These are phyloP conservation scores for Colletotrichum limetticola DNA, from an alignment of 2,329 filamentous ascomycete genomes.

Conservation along the genomic window DNA sequence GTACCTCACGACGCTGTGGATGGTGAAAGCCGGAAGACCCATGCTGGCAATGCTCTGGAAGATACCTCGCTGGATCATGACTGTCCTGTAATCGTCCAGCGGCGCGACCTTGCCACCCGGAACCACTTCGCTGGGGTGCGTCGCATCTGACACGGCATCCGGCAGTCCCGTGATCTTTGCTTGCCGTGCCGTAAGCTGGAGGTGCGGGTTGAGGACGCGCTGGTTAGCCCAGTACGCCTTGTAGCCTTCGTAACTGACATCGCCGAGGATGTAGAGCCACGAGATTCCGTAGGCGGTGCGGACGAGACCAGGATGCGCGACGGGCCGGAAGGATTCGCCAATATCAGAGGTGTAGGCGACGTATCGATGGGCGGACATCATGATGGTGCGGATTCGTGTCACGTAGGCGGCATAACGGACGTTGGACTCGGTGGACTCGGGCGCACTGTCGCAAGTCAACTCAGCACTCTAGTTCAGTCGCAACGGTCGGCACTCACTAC, in stretches of 20 bases:
- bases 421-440: conserved; percentile 85
- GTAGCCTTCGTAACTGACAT: conserved; percentile 93
- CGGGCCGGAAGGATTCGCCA: conserved; percentile 93
- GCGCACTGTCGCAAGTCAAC: conserved; percentile 58
- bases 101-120: conserved; percentile 65
- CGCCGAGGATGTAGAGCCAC: conserved; percentile 91
- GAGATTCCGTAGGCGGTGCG: conserved; percentile 88
- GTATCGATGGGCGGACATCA: conserved; percentile 92
- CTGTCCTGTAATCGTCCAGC: conserved; percentile 88
- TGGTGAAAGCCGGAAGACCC: conserved; percentile 93
- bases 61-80: conserved; percentile 90
- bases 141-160: conserved; percentile 25
- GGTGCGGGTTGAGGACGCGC: conserved; percentile 74
- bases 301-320: conserved; percentile 87
- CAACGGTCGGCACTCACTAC: conserved; percentile 66
- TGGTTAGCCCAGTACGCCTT: conserved; percentile 94
- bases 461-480: conserved; percentile 33
- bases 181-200: conserved; percentile 63
- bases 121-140: conserved; percentile 8
- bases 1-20: conserved; percentile 92
- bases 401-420: conserved; percentile 95
- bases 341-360: conserved; percentile 98
- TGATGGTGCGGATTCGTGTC: conserved; percentile 83
- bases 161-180: conserved; percentile 59
- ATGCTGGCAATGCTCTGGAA: conserved; percentile 94